These are phyloP conservation scores for Geoglossum glabrum DNA, from an alignment of 495 filamentous ascomycete genomes.

Conservation along the genomic window DNA sequence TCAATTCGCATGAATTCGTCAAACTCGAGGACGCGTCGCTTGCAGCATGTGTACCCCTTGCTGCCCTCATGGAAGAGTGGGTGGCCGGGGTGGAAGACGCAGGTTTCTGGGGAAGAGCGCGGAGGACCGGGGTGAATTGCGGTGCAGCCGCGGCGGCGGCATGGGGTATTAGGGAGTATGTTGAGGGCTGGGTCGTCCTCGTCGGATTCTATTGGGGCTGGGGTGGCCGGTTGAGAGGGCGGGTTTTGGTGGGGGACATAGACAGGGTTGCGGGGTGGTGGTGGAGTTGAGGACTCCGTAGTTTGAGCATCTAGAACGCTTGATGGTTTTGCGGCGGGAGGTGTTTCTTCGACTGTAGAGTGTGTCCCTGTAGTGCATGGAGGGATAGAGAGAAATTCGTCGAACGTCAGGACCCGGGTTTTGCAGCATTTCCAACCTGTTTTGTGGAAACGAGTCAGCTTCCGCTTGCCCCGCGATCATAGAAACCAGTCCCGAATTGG, in stretches of 20 bases:
- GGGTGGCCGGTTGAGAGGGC: conserved; percentile 28
- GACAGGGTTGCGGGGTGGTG: background rate
- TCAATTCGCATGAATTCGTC: conserved; percentile 93
- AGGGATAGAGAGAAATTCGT: conserved; percentile 88
- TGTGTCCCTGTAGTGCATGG: conserved; percentile 92
- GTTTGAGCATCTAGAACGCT: background rate
- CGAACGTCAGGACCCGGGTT: conserved; percentile 89
- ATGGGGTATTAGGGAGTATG: conserved; percentile 51
- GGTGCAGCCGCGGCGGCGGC: conserved; percentile 59
- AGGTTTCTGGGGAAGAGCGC: conserved; percentile 37
- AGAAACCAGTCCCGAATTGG: conserved; percentile 5
- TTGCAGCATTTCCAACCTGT: conserved; percentile 99
- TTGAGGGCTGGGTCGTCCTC: conserved; percentile 58
- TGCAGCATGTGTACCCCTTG: conserved; percentile 95
- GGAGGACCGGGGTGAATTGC: conserved; percentile 24
- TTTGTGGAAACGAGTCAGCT: background rate
- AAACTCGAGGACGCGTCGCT: conserved; percentile 84
- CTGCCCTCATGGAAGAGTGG: conserved; percentile 93
- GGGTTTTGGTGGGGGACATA: conserved; percentile 11
- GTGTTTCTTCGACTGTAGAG: conserved; percentile 64
- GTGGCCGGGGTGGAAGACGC: conserved; percentile 65
- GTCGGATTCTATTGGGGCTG: conserved; percentile 56
- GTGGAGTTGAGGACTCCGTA: background rate
- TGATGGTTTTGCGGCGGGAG: conserved; percentile 14
- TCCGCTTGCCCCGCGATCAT: background rate